Base-by-base conservation (phyloP, 2,329 filamentous ascomycete genomes). In the Botrytis porri region DNA sequence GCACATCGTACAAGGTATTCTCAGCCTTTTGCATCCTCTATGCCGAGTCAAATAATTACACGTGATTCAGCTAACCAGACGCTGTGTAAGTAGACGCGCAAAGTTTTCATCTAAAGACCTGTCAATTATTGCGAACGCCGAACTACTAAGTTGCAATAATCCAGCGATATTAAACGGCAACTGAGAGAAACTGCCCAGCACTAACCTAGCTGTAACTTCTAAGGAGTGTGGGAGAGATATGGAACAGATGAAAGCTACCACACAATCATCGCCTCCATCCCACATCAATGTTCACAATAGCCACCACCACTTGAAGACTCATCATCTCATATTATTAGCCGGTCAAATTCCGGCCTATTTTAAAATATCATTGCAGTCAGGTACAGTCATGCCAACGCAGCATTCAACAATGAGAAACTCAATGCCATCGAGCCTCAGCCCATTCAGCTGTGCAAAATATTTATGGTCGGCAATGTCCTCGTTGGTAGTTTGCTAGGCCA, bases 371-470 rank as follows among this genome's bases (percentile, higher is more conserved):
- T 35, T 37, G 29, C 35, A 45, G 60, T 43, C 45, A 35, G 37
- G 18, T 43, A 71, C 45, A 71, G 69, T 71, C 69, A 65, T 71
- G 12, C 60, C 25, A 65, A 32, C 39, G 37, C 41, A n/a, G 25
- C 43, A 41, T 25, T 25, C n/a, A 39, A 32, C 14, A 51, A 51
- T 39, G 32, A 25, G 22, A n/a, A n/a, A 10, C 18, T 41, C 37
- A 14, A n/a, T 71, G 32, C 22, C 43, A 43, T 65, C 22, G 16
- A 41, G 14, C 2, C 48, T 20, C 6, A 41, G 43, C 22, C 35
- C n/a, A 14, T 25, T 29, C 20, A 25, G 20, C 6, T 32, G 54
- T n/a, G 25, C 20, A n/a, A 43, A 14, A 12, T 43, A 2, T n/a
- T 3, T 29, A 57, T 25, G 35, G 9, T n/a, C 35, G 39, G n/a